Evolutionary conservation across 1,139 yeast genomes (phyloP).

Genomic region (Blastobotrys serpentis): DNA sequence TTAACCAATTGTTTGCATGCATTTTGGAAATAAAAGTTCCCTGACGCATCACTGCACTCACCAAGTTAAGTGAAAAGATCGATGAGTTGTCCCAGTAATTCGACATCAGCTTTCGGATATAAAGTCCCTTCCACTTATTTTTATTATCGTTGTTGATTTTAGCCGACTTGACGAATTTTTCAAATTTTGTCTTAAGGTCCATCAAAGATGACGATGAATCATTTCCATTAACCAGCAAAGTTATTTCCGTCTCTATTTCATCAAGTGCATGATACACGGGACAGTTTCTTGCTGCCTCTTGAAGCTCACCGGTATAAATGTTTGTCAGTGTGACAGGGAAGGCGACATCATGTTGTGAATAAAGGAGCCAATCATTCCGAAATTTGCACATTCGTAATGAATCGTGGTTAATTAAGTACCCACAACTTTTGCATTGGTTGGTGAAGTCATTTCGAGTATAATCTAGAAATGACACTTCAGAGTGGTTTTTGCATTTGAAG

Average conservation of each 20-base stretch:
- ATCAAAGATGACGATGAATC: not conserved
- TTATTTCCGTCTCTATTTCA: not conserved
- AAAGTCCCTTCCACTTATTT: not conserved
- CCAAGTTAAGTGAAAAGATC: conserved; percentile 33
- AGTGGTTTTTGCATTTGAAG: not conserved
- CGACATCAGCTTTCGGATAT: conserved; percentile 22
- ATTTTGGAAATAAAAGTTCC: conserved; percentile 39
- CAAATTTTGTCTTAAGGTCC: not conserved
- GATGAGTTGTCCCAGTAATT: conserved; percentile 30
- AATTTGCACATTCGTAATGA: conserved; percentile 18
- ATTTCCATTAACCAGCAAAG: not conserved
- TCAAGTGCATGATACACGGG: not conserved
- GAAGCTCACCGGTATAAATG: not conserved
- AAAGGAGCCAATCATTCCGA: not conserved
- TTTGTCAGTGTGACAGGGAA: not conserved
- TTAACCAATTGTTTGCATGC: conserved; percentile 38
- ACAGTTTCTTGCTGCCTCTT: not conserved
- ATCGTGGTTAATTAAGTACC: conserved; percentile 11
- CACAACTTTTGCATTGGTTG: conserved; percentile 12
- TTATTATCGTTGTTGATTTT: not conserved
- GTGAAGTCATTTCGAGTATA: conserved; percentile 5
- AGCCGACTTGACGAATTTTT: not conserved
- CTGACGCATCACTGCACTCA: conserved; percentile 41
- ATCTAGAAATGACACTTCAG: not conserved
- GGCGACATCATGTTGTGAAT: not conserved